phyloP scores from a whole-genome alignment of 805 yeast species.

The Blastobotrys robertii region DNA sequence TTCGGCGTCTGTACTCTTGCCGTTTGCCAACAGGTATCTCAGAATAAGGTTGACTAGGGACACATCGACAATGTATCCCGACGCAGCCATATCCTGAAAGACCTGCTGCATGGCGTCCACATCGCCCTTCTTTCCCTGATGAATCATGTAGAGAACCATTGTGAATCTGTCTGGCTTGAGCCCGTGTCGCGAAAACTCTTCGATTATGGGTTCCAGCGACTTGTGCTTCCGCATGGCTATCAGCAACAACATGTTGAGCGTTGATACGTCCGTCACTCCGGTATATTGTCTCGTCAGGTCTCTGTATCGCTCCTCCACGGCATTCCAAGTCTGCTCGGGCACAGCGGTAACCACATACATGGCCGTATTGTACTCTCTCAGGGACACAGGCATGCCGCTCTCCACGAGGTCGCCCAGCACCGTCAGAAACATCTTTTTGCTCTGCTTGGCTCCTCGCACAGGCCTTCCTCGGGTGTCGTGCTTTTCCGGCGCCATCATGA shows the following conservation, averaged over 20 bases:
- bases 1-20: conserved; percentile 10
- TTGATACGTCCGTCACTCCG: conserved; percentile 11
- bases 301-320: conserved; percentile 7
- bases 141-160: conserved; percentile 16
- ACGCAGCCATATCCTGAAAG: conserved; percentile 12
- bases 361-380: conserved; percentile 22
- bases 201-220: conserved; percentile 14
- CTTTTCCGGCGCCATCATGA: conserved; percentile 9
- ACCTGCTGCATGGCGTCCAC: conserved; percentile 10
- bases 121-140: conserved; percentile 10
- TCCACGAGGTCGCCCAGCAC: conserved; percentile 20
- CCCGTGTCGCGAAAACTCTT: conserved; percentile 11
- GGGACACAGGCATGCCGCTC: conserved; percentile 24
- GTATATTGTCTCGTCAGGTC: conserved; percentile 6
- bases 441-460: neutral
- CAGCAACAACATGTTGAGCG: conserved; percentile 24
- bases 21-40: conserved; percentile 15
- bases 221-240: conserved; percentile 17
- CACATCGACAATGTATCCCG: conserved; percentile 20
- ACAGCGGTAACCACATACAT: conserved; percentile 12
- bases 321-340: conserved; percentile 1
- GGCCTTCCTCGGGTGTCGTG: neutral
- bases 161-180: conserved; percentile 27
- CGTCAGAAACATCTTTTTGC: conserved; percentile 9
- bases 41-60: conserved; percentile 18